A percentile compares a stretch with the other conserved stretches of the same genome.
Evolutionary conservation across 83 land plant genomes (phyloP).

Genomic region (Larix sibirica): DNA sequence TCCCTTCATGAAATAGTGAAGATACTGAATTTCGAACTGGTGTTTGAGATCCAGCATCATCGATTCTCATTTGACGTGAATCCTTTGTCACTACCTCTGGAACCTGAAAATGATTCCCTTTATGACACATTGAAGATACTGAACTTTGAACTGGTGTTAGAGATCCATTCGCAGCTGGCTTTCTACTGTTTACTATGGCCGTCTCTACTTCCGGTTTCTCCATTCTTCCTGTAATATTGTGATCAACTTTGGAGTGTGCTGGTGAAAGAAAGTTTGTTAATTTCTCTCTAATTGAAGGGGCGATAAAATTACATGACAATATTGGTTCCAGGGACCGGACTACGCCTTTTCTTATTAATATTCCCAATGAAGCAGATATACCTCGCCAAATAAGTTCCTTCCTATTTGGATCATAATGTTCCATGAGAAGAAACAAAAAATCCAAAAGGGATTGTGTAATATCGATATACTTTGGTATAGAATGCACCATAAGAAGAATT

Average conservation of each 20-base stretch:
- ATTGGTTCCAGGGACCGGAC: conserved; percentile 69
- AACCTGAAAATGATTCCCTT: background rate
- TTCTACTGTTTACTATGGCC: background rate
- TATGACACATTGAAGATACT: conserved; percentile 6
- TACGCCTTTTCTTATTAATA: conserved; percentile 72
- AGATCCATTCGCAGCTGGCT: background rate
- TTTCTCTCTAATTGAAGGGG: conserved; percentile 64
- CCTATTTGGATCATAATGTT: conserved; percentile 71
- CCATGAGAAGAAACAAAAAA: conserved; percentile 75
- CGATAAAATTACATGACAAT: conserved; percentile 37
- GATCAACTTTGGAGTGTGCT: conserved; percentile 15
- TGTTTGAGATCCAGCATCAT: background rate
- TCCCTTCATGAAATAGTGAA: background rate
- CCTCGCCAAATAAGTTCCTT: conserved; percentile 56
- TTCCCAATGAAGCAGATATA: conserved; percentile 56
- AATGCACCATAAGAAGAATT: conserved; percentile 80
- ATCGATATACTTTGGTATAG: conserved; percentile 68
- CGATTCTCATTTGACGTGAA: background rate
- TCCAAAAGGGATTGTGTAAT: conserved; percentile 84
- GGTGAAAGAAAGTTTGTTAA: conserved; percentile 29
- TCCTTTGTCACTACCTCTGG: background rate
- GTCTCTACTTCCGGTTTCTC: background rate
- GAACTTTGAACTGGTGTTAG: background rate
- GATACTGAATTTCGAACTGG: background rate
- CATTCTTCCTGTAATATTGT: background rate